These are phyloP conservation scores for Cordia subcordata DNA, from an alignment of 257 asterid species.

Conservation along the genomic window DNA sequence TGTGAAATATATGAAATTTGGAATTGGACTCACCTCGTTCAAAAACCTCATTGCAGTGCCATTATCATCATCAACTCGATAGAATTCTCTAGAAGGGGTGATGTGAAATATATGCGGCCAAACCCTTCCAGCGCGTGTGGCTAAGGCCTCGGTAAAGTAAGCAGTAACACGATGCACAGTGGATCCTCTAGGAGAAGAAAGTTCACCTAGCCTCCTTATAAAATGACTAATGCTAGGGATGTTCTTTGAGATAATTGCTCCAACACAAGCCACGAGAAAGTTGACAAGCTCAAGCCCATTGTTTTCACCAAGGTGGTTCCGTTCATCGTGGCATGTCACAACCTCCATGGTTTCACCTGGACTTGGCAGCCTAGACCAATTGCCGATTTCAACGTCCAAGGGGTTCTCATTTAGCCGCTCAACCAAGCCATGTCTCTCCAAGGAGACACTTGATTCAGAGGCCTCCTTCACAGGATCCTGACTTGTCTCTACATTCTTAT, in stretches of 20 bases:
- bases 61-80: slow-evolving; percentile 52
- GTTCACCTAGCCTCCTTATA: slow-evolving; percentile 74
- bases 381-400: slow-evolving; percentile 39
- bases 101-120: slow-evolving; percentile 85
- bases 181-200: slow-evolving; percentile 85
- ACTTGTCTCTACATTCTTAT: slow-evolving; percentile 39
- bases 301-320: slow-evolving; percentile 38
- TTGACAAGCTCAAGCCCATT: slow-evolving; percentile 66
- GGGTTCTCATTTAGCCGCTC: slow-evolving; percentile 35
- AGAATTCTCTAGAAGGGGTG: slow-evolving; percentile 63
- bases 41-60: slow-evolving; percentile 52
- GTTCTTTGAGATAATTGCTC: slow-evolving; percentile 59
- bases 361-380: slow-evolving; percentile 45
- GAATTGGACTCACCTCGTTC: slow-evolving; percentile 76
- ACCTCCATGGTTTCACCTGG: slow-evolving; percentile 29
- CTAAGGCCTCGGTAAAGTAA: slow-evolving; percentile 84
- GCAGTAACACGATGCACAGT: slow-evolving; percentile 68
- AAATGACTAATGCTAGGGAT: slow-evolving; percentile 49
- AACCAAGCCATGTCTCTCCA: slow-evolving; percentile 47
- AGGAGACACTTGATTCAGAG: slow-evolving; percentile 65
- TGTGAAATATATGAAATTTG: slow-evolving; percentile 78
- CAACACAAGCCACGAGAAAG: slow-evolving; percentile 73
- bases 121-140: slow-evolving; percentile 55
- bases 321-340: slow-evolving; percentile 32
- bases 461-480: slow-evolving; percentile 43